A percentile compares a stretch with the other conserved stretches of the same genome.
Conservation (phyloP, 2,329 filamentous ascomycete species). For the Fusarium xyrophilum region DNA sequence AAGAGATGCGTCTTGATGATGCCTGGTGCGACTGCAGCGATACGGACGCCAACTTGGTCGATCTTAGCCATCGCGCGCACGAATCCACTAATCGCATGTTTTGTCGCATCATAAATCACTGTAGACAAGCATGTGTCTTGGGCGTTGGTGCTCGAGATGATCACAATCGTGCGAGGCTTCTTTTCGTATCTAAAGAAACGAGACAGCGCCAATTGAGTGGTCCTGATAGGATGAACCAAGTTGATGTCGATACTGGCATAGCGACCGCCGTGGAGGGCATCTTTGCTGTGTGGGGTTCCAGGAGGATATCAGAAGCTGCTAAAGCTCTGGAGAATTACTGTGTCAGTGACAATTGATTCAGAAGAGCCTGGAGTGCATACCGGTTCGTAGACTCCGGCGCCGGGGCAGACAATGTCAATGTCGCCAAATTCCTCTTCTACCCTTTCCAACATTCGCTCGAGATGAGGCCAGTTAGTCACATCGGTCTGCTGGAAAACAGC, state of each 20-base stretch:
- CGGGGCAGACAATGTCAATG: neutral
- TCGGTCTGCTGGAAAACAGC: neutral
- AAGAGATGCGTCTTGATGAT: neutral
- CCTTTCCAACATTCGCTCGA: neutral
- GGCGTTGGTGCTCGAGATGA: neutral
- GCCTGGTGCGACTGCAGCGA: neutral
- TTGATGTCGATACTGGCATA: neutral
- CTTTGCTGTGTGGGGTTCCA: neutral
- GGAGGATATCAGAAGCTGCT: neutral
- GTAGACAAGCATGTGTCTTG: neutral
- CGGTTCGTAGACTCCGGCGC: neutral
- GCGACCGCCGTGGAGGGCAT: neutral
- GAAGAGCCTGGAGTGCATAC: neutral
- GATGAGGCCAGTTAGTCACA: neutral
- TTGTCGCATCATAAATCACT: neutral
- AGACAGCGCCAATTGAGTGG: neutral
- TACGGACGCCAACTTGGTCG: neutral
- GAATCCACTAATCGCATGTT: neutral
- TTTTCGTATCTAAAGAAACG: neutral
- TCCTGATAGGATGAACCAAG: neutral
- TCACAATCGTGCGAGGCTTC: neutral
- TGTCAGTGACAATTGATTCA: neutral
- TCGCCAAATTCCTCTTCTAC: neutral
- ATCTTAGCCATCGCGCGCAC: neutral
- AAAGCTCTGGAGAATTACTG: neutral